Conservation (phyloP, 768 basidiomycete genomes). For the Auriscalpium orientale region DNA sequence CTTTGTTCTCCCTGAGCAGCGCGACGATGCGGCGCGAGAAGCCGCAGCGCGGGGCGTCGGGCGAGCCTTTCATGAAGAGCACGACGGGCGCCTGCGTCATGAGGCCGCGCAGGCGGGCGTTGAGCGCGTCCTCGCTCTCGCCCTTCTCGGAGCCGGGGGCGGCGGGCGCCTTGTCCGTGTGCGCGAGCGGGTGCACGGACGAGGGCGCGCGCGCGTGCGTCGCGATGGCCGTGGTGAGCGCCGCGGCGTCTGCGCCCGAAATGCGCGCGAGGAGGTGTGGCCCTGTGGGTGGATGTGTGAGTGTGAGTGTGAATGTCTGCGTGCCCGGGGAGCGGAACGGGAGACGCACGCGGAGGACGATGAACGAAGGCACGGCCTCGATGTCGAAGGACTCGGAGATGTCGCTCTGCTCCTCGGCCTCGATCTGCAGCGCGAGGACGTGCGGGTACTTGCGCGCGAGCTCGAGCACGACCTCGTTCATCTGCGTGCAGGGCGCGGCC, state of each 20-base stretch:
- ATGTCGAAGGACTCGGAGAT: constrained; percentile 92
- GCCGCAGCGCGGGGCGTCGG: constrained; percentile 54
- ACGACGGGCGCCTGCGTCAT: constrained; percentile 67
- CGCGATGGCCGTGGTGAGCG: constrained; percentile 53
- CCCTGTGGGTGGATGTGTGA: constrained; percentile 46
- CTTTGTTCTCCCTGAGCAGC: constrained; percentile 37
- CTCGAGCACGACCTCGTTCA: constrained; percentile 73
- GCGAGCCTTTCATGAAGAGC: constrained; percentile 61
- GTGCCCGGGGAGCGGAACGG: not conserved
- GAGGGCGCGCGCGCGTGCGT: constrained; percentile 38
- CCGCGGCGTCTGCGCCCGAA: constrained; percentile 68
- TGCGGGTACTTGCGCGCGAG: constrained; percentile 64
- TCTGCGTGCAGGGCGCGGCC: constrained; percentile 86
- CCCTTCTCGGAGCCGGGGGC: constrained; percentile 19
- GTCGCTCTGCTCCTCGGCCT: constrained; percentile 73
- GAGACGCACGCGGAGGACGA: constrained; percentile 66
- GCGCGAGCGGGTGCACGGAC: constrained; percentile 35
- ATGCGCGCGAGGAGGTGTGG: constrained; percentile 78
- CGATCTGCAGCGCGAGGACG: constrained; percentile 72
- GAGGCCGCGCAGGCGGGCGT: constrained; percentile 51
- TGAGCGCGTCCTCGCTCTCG: constrained; percentile 63
- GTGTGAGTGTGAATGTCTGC: not conserved
- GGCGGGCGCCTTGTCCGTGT: constrained; percentile 36
- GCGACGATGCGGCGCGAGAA: constrained; percentile 53
- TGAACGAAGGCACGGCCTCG: constrained; percentile 78